Conservation (phyloP, 176 grass and related monocot genomes). For the Aegilops bicornis region DNA sequence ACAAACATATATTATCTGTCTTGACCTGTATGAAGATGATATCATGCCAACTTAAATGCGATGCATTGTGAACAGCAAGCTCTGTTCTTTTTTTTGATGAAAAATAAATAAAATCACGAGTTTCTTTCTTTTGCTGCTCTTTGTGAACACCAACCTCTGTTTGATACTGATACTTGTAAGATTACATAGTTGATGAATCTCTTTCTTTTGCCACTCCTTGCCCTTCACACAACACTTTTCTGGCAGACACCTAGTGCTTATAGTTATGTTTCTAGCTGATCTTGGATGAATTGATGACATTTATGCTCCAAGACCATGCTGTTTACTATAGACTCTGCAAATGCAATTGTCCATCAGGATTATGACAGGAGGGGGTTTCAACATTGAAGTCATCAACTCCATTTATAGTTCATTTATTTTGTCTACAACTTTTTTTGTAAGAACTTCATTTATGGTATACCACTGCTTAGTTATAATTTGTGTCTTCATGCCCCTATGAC, state of each 20-base stretch:
- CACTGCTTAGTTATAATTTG: not conserved
- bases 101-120: too few relatives aligned
- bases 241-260: not conserved
- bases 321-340: not conserved
- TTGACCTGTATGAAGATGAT: too few relatives aligned
- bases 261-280: not conserved
- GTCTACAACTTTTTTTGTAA: not conserved
- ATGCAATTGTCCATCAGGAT: not conserved
- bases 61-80: too few relatives aligned
- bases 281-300: not conserved
- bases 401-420: constrained; percentile 13
- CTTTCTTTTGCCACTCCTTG: not conserved
- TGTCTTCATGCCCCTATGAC: constrained; percentile 28
- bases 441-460: constrained; percentile 11
- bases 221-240: not conserved
- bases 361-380: not conserved
- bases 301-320: not conserved
- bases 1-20: too few relatives aligned
- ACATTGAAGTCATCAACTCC: not conserved
- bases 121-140: too few relatives aligned
- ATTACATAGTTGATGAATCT: too few relatives aligned
- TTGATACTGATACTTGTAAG: too few relatives aligned
- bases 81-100: too few relatives aligned
- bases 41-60: too few relatives aligned
- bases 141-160: too few relatives aligned